Evolutionary conservation across 139 green algal species (phyloP).

Genomic region (Chlamydomonas sp.): DNA sequence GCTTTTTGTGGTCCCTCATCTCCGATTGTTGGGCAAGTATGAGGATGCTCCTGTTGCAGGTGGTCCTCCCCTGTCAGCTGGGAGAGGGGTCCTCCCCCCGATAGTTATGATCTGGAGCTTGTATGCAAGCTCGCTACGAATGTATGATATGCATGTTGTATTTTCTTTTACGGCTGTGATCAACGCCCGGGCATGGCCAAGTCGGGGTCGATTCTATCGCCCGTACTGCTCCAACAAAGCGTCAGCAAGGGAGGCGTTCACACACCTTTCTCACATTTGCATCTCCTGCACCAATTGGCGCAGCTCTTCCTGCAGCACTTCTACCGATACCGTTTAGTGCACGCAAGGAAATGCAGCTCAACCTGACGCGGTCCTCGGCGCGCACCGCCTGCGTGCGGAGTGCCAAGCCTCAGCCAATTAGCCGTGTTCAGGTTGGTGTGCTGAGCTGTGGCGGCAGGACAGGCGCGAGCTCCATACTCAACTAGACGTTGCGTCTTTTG

Average conservation of each 20-base stretch:
- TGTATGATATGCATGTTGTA: too few relatives aligned
- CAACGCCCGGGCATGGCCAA: neutral
- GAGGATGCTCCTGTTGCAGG: too few relatives aligned
- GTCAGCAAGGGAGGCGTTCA: too few relatives aligned
- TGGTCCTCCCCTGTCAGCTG: too few relatives aligned
- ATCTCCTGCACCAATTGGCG: neutral
- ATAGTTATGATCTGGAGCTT: too few relatives aligned
- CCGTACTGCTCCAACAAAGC: too few relatives aligned
- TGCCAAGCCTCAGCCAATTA: neutral
- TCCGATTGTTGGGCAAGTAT: too few relatives aligned
- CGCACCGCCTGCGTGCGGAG: constrained; percentile 6
- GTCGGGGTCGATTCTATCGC: too few relatives aligned
- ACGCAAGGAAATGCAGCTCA: neutral
- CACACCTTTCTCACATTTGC: too few relatives aligned
- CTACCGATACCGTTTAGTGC: neutral
- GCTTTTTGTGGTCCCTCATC: too few relatives aligned
- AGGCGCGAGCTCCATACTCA: neutral
- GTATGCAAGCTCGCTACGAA: too few relatives aligned
- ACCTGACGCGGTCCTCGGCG: neutral
- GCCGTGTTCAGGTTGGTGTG: constrained; percentile 14
- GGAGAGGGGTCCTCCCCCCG: too few relatives aligned
- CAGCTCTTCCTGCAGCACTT: neutral
- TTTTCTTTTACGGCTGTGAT: neutral
- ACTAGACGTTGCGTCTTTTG: neutral
- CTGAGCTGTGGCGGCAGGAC: neutral